Conservation (phyloP, 768 basidiomycete species). For the Mycena kentingensis region DNA sequence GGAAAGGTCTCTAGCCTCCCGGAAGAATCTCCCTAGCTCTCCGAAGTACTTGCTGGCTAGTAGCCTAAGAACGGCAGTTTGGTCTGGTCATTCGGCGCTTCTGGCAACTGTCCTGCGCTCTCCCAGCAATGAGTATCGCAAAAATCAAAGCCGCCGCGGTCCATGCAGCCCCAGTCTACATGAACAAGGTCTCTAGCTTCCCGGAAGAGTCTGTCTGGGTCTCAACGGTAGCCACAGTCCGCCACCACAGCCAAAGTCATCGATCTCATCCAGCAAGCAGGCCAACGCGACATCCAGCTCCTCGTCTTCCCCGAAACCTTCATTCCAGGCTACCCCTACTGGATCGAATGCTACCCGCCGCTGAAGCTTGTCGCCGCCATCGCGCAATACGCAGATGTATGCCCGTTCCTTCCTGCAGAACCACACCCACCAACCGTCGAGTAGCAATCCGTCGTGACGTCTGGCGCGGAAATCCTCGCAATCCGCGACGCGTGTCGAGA, state of each 20-base stretch:
- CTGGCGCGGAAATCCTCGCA: slow-evolving; percentile 3
- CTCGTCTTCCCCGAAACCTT: slow-evolving; percentile 15
- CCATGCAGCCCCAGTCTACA: slow-evolving; percentile 14
- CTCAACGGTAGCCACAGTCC: neutral
- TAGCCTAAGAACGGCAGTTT: too few species aligned
- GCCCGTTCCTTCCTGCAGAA: neutral
- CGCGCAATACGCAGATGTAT: slow-evolving; percentile 11
- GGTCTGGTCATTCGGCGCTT: too few species aligned
- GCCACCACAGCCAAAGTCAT: slow-evolving; percentile 9
- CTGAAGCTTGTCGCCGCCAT: slow-evolving; percentile 9
- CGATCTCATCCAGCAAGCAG: slow-evolving; percentile 4
- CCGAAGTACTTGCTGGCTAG: too few species aligned
- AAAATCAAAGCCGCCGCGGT: slow-evolving; percentile 14
- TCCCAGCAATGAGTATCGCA: neutral
- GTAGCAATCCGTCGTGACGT: slow-evolving; percentile 13
- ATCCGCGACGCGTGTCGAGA: slow-evolving; percentile 13
- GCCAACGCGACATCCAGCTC: slow-evolving; percentile 4
- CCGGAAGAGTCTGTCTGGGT: too few species aligned
- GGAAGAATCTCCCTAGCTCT: too few species aligned
- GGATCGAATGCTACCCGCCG: slow-evolving; percentile 12
- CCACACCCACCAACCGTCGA: neutral
- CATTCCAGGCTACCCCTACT: slow-evolving; percentile 16
- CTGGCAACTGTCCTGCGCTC: too few species aligned
- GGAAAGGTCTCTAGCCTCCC: slow-evolving; percentile 4
- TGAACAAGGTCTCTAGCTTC: slow-evolving; percentile 9